Evolutionary conservation across 148 eudicot species (phyloP), one percentile per base, ranked within the genome.

Genomic region (Fagopyrum homotropicum): DNA sequence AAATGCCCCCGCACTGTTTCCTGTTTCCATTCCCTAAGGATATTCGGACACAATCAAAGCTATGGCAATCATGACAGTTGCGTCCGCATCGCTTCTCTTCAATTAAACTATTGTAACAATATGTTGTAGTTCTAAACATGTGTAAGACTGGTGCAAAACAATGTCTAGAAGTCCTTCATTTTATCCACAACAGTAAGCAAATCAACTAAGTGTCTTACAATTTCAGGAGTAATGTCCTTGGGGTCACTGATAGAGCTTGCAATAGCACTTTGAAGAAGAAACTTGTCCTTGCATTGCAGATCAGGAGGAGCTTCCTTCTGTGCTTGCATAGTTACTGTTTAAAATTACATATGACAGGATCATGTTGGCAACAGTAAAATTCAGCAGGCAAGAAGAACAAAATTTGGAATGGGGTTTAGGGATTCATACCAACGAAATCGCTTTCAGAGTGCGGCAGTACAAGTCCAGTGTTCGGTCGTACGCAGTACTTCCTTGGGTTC

Each of bases 211-310:
- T 40, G 57, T 11, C 16, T 61, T 80, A 91, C 97, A 92, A 91
- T 85, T 86, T 91, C 97, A 6, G 90, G 76, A 55, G 90, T 84
- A 72, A 91, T 84, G 71, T 91, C 97, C 80, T 88, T 91, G 22
- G 83, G 73, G 48, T 82, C 74, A 50, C 82, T 72, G 1, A 83
- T 88, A 1, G 82, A 56, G 19, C 72, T 73, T 47, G 90, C 90
- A 35, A 88, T 77, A 51, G 84, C 91, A 69, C 97, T 89, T 79
- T 91, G 97, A 75, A 91, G 89, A 52, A 91, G 86, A 80, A 91
- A 91, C 72, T 91, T 91, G 76, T 91, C 97, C 85, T 82, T 88
- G 89, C 97, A 88, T 82, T 91, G 93, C 91, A 89, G 81, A 66
- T 88, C 97, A 73, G 90, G 30, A 77, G 93, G 93, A 35, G 85